A percentile compares a stretch with the other conserved stretches of the same genome.
Evolutionary conservation across 2,329 filamentous ascomycete genomes (phyloP).

Genomic region (Cercospora sp.): DNA sequence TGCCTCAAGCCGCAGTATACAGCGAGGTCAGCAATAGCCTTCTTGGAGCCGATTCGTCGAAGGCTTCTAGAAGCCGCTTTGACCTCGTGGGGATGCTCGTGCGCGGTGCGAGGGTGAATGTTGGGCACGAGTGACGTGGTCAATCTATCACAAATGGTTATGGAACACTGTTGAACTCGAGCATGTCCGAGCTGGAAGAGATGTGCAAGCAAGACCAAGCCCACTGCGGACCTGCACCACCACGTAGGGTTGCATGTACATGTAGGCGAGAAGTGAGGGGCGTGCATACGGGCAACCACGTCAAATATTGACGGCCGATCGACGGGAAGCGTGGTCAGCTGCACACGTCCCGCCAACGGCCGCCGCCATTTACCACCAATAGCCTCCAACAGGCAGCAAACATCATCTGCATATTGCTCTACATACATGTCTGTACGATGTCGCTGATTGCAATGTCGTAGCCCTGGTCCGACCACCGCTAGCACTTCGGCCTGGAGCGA

Average conservation of each 20-base stretch:
- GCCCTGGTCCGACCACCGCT: not conserved
- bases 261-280: not conserved
- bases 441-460: not conserved
- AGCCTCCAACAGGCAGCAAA: not conserved
- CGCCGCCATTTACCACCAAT: not conserved
- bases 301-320: not conserved
- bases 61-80: slow-evolving; percentile 5
- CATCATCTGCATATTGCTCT: not conserved
- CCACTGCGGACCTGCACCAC: not conserved
- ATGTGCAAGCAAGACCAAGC: not conserved
- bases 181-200: not conserved
- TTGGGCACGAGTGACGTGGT: not conserved
- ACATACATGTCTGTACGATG: not conserved
- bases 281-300: not conserved
- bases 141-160: not conserved
- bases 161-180: not conserved
- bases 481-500: not conserved
- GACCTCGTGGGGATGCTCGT: not conserved
- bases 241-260: not conserved
- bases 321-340: not conserved
- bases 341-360: not conserved
- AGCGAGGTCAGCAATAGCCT: slow-evolving; percentile 10
- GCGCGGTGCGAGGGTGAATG: not conserved
- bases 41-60: not conserved
- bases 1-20: not conserved